These are phyloP conservation scores for Paecilomyces variotii DNA, from an alignment of 2,329 filamentous ascomycete species.

Conservation along the genomic window DNA sequence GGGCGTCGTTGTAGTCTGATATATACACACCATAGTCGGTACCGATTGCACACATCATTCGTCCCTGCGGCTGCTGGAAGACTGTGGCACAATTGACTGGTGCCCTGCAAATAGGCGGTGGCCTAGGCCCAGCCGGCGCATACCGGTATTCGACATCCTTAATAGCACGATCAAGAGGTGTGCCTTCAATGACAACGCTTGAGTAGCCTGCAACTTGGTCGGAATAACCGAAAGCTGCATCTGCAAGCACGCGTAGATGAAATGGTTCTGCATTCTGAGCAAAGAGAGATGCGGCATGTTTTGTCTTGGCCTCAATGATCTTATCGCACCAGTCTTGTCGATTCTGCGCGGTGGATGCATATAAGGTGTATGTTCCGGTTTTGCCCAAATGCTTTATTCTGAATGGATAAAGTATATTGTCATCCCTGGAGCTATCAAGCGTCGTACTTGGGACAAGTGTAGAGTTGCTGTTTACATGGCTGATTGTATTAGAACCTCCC, in stretches of 20 bases:
- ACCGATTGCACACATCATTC: slow-evolving; percentile 83
- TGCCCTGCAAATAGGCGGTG: slow-evolving; percentile 73
- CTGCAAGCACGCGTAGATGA: slow-evolving; percentile 80
- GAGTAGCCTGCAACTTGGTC: slow-evolving; percentile 48
- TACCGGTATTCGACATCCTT: slow-evolving; percentile 76
- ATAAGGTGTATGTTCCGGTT: slow-evolving; percentile 77
- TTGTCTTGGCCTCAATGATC: slow-evolving; percentile 90
- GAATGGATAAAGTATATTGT: slow-evolving; percentile 87
- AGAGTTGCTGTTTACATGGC: slow-evolving; percentile 58
- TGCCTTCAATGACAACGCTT: slow-evolving; percentile 76
- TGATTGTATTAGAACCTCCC: slow-evolving; percentile 39
- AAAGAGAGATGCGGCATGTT: slow-evolving; percentile 79
- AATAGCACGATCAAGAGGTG: slow-evolving; percentile 84
- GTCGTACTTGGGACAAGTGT: slow-evolving; percentile 40
- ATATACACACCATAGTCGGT: slow-evolving; percentile 93
- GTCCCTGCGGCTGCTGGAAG: slow-evolving; percentile 72
- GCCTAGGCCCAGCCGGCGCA: slow-evolving; percentile 51
- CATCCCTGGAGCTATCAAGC: slow-evolving; percentile 56
- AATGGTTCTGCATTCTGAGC: slow-evolving; percentile 96
- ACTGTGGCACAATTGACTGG: slow-evolving; percentile 88
- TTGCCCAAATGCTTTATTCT: slow-evolving; percentile 91
- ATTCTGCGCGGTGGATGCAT: slow-evolving; percentile 66
- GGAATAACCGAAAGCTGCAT: slow-evolving; percentile 63
- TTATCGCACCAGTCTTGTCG: slow-evolving; percentile 86
- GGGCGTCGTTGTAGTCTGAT: slow-evolving; percentile 77